Evolutionary conservation across 176 grass and related monocot genomes (phyloP).

Genomic region (Panicum miliaceum): DNA sequence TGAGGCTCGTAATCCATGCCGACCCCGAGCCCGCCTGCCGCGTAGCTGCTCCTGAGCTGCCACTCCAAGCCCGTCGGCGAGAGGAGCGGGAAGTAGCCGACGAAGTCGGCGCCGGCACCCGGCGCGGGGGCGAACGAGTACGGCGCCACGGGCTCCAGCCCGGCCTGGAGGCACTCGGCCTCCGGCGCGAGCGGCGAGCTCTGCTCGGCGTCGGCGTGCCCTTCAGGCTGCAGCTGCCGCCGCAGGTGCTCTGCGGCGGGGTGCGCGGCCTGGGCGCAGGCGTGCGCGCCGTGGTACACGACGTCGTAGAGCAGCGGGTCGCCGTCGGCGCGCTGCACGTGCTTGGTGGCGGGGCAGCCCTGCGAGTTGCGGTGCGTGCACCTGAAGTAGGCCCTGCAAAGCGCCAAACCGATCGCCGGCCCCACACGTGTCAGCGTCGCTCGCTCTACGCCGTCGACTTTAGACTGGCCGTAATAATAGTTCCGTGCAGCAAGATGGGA

Average conservation of each 20-base stretch:
- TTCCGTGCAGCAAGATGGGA: background rate
- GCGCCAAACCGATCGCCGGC: background rate
- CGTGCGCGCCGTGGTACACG: slow-evolving; percentile 70
- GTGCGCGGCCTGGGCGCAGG: slow-evolving; percentile 49
- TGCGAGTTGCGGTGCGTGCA: slow-evolving; percentile 75
- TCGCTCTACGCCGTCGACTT: background rate
- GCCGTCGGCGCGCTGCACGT: slow-evolving; percentile 78
- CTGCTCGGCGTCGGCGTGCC: background rate
- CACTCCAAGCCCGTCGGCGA: slow-evolving; percentile 26
- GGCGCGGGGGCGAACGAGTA: slow-evolving; percentile 31
- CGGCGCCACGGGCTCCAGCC: slow-evolving; percentile 34
- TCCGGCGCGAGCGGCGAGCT: background rate
- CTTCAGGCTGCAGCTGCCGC: background rate
- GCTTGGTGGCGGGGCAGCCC: slow-evolving; percentile 75
- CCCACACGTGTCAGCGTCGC: background rate
- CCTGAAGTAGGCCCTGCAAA: slow-evolving; percentile 86
- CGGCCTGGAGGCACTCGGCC: background rate
- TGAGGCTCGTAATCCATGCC: slow-evolving; percentile 43
- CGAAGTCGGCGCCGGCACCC: background rate
- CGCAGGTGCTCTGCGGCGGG: background rate
- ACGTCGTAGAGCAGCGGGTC: slow-evolving; percentile 73
- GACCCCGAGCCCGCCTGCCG: background rate
- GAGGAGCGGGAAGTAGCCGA: slow-evolving; percentile 14
- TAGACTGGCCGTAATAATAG: background rate
- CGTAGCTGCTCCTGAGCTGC: slow-evolving; percentile 33